Evolutionary conservation across 177 flowering plant species (phyloP).

Genomic region (Tripterygium wilfordii): DNA sequence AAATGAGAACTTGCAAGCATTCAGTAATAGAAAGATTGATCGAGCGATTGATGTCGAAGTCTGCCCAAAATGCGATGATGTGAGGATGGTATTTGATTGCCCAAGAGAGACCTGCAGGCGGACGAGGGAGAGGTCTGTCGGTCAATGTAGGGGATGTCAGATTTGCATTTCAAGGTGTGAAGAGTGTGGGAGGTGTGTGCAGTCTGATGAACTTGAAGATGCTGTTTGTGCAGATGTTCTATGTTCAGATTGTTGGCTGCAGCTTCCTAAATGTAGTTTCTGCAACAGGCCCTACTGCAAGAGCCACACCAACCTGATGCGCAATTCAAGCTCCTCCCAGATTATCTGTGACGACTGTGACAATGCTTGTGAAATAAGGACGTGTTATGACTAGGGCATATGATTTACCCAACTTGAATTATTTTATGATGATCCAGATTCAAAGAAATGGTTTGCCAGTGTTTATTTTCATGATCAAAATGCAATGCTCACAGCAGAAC

Average conservation of each 20-base stretch:
- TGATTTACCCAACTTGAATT: too few relatives aligned
- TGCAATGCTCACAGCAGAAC: too few relatives aligned
- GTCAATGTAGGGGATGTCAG: slow-evolving; percentile 62
- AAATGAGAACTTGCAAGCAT: slow-evolving; percentile 3
- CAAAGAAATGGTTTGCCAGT: too few relatives aligned
- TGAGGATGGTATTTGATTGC: slow-evolving; percentile 60
- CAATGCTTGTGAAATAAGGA: too few relatives aligned
- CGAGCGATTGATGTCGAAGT: slow-evolving; percentile 44
- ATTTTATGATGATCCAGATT: too few relatives aligned
- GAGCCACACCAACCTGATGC: slow-evolving; percentile 18
- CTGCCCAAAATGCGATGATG: slow-evolving; percentile 64
- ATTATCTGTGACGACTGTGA: slow-evolving; percentile 52
- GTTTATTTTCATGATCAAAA: too few relatives aligned
- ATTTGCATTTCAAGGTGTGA: slow-evolving; percentile 74
- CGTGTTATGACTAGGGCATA: too few relatives aligned
- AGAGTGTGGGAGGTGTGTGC: slow-evolving; percentile 63
- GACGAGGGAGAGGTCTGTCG: slow-evolving; percentile 8
- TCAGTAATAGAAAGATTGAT: background rate
- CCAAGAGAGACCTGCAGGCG: slow-evolving; percentile 41
- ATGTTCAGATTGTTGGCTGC: slow-evolving; percentile 68
- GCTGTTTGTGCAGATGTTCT: slow-evolving; percentile 44
- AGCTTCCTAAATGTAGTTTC: slow-evolving; percentile 60
- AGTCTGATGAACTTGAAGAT: slow-evolving; percentile 34
- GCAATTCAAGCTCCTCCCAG: slow-evolving; percentile 12
- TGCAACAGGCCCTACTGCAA: slow-evolving; percentile 69